These are phyloP conservation scores for Diutina sp. DNA, from an alignment of 1,139 yeast species.

Conservation along the genomic window DNA sequence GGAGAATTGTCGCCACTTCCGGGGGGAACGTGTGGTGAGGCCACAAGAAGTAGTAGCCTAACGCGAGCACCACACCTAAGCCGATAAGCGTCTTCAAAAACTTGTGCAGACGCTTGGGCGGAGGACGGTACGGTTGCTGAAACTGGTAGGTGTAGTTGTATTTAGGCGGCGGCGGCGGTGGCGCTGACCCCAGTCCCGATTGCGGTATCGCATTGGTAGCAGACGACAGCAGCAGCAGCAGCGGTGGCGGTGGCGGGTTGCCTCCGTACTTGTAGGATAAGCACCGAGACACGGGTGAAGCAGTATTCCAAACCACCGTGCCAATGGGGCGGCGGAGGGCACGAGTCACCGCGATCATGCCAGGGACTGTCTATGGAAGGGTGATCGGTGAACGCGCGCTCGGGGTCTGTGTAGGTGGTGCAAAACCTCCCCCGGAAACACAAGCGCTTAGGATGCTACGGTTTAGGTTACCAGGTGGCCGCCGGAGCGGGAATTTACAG, in stretches of 20 bases:
- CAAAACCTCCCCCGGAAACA: not conserved
- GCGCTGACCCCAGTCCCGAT: too few species aligned
- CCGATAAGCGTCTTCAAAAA: not conserved
- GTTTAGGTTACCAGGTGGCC: too few species aligned
- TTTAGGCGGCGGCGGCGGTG: not conserved
- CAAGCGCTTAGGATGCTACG: too few species aligned
- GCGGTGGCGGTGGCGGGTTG: not conserved
- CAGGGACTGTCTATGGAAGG: not conserved
- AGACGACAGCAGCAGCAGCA: not conserved
- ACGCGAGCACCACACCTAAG: not conserved
- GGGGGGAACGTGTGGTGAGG: constrained; percentile 43
- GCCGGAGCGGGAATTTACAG: not conserved
- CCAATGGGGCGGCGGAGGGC: not conserved
- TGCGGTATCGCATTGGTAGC: not conserved
- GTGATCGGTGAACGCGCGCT: not conserved
- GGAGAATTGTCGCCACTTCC: constrained; percentile 52
- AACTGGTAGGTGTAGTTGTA: not conserved
- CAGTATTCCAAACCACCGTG: not conserved
- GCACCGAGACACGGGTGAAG: not conserved
- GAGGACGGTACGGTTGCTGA: not conserved
- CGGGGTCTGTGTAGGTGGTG: not conserved
- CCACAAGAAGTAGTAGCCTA: constrained; percentile 35
- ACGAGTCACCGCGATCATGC: not conserved
- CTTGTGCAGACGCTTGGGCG: not conserved
- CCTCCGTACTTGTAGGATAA: not conserved